These are phyloP conservation scores for Trypanosoma boissoni DNA, from an alignment of 208 protist species.

Conservation along the genomic window DNA sequence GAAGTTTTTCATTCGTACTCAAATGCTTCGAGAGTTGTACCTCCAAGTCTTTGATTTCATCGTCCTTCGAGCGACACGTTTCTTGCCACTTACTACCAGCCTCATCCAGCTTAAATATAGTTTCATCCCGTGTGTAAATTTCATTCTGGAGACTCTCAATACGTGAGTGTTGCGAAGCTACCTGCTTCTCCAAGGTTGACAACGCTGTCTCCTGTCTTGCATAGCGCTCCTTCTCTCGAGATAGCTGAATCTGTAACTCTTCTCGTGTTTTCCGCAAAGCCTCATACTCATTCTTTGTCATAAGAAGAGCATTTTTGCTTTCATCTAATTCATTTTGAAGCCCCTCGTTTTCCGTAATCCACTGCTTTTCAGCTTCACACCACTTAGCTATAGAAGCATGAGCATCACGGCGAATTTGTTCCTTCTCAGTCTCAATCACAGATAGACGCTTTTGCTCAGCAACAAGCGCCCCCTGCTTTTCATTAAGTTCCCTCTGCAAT, in stretches of 20 bases:
- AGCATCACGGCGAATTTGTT: slow-evolving; percentile 65
- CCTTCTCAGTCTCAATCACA: slow-evolving; percentile 45
- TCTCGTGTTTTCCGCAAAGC: slow-evolving; percentile 7
- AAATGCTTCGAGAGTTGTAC: slow-evolving; percentile 39
- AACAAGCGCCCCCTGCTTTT: slow-evolving; percentile 47
- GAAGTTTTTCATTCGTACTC: slow-evolving; percentile 56
- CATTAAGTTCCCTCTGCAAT: slow-evolving; percentile 61
- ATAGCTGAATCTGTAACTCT: slow-evolving; percentile 31
- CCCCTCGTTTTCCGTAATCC: slow-evolving; percentile 54
- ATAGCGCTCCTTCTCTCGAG: slow-evolving; percentile 33
- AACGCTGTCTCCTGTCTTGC: slow-evolving; percentile 25
- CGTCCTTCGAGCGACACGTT: slow-evolving; percentile 64
- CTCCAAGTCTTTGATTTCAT: slow-evolving; percentile 60
- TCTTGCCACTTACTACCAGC: slow-evolving; percentile 66
- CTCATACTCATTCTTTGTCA: slow-evolving; percentile 20
- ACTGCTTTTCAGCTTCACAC: slow-evolving; percentile 72
- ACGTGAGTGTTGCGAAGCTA: slow-evolving; percentile 32
- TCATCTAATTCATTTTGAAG: slow-evolving; percentile 43
- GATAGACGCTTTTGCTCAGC: slow-evolving; percentile 32
- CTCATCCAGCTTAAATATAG: slow-evolving; percentile 60
- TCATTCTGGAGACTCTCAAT: slow-evolving; percentile 59
- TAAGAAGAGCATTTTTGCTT: slow-evolving; percentile 9
- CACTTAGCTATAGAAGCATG: slow-evolving; percentile 69
- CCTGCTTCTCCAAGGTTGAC: slow-evolving; percentile 34
- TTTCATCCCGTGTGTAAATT: slow-evolving; percentile 62